Evolutionary conservation across 306 rosid species (phyloP).

Genomic region (Begonia peltatifolia): DNA sequence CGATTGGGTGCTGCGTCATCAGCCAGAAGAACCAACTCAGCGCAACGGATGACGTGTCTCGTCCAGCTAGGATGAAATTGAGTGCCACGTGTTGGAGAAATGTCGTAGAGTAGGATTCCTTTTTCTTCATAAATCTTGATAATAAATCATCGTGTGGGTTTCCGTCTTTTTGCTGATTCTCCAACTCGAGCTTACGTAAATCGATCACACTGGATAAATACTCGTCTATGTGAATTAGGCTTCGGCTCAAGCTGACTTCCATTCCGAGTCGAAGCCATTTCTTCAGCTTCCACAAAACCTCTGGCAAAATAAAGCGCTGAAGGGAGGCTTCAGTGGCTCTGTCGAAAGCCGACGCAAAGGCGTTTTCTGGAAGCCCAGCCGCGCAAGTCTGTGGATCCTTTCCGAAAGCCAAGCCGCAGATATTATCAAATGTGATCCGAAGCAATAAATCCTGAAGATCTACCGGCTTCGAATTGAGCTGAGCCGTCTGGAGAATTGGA

Average conservation of each 20-base stretch:
- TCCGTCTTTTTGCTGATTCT: conserved; percentile 47
- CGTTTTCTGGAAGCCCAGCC: conserved; percentile 34
- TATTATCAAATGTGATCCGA: conserved; percentile 77
- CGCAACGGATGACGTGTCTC: conserved; percentile 78
- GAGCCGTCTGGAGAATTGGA: conserved; percentile 30
- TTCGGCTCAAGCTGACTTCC: conserved; percentile 82
- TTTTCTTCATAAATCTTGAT: conserved; percentile 79
- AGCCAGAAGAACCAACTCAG: conserved; percentile 86
- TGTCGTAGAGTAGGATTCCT: conserved; percentile 50
- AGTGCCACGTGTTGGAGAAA: conserved; percentile 77
- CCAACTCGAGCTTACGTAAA: conserved; percentile 65
- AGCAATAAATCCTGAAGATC: conserved; percentile 72
- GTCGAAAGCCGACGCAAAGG: conserved; percentile 64
- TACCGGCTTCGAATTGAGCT: conserved; percentile 27
- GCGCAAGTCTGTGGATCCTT: conserved; percentile 68
- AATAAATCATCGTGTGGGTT: conserved; percentile 59
- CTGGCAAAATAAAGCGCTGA: conserved; percentile 64
- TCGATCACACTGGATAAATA: conserved; percentile 63
- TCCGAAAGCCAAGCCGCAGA: conserved; percentile 83
- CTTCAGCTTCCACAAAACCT: conserved; percentile 61
- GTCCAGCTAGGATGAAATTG: conserved; percentile 93
- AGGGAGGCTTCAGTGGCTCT: conserved; percentile 80
- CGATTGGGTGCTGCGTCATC: conserved; percentile 40
- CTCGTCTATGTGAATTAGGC: conserved; percentile 47
- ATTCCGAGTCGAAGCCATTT: conserved; percentile 83